These are phyloP conservation scores for Elsinoe batatas DNA, from an alignment of 2,329 filamentous ascomycete genomes.

Conservation along the genomic window DNA sequence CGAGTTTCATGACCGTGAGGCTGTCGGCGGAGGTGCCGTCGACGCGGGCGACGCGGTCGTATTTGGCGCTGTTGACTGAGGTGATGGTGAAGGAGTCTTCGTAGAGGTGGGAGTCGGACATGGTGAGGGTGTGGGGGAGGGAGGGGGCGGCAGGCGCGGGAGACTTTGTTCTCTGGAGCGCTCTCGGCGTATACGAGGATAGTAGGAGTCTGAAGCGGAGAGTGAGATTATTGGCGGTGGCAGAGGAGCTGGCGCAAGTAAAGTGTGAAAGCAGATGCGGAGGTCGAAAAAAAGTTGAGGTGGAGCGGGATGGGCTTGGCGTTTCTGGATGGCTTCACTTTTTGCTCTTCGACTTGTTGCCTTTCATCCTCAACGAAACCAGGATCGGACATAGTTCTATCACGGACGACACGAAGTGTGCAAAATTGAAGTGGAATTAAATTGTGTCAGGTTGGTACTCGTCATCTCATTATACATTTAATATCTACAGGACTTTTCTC, in stretches of 20 bases:
- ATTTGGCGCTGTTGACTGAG: conserved; percentile 71
- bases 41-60: conserved; percentile 88
- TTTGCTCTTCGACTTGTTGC: background rate
- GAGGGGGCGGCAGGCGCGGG: background rate
- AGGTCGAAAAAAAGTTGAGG: background rate
- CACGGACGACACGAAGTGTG: too few species aligned
- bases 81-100: conserved; percentile 85
- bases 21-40: conserved; percentile 65
- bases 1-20: conserved; percentile 68
- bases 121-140: conserved; percentile 30
- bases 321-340: conserved; percentile 6
- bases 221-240: background rate
- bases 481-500: background rate
- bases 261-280: background rate
- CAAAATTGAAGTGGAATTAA: too few species aligned
- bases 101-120: conserved; percentile 84
- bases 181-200: background rate
- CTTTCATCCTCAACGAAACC: too few species aligned
- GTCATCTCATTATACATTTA: background rate
- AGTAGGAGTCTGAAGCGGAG: too few species aligned
- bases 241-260: background rate
- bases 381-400: too few species aligned
- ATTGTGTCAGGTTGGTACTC: too few species aligned
- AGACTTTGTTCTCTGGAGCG: background rate
- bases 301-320: conserved; percentile 6